These are phyloP conservation scores for Chrysanthemum lavandulifolium DNA, from an alignment of 129 eudicot genomes.

Conservation along the genomic window DNA sequence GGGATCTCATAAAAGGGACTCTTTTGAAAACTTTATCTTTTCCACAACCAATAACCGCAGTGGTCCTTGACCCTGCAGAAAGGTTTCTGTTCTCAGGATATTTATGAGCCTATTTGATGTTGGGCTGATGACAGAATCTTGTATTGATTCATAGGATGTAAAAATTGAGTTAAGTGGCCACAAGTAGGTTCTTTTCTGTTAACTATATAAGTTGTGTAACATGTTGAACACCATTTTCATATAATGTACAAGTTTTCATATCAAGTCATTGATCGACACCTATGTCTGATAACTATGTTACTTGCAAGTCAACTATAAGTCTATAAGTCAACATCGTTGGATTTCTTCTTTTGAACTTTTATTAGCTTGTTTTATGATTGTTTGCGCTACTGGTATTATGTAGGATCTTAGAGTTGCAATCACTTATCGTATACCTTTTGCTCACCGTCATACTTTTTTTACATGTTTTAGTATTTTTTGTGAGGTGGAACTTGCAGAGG, in stretches of 20 bases:
- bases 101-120: constrained; percentile 35
- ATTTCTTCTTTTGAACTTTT: too few species aligned
- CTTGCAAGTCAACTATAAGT: too few species aligned
- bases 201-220: neutral
- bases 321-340: too few species aligned
- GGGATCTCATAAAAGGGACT: constrained; percentile 37
- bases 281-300: too few species aligned
- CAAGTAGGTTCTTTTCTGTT: constrained; percentile 31
- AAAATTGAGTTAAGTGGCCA: constrained; percentile 43
- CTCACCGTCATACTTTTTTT: too few species aligned
- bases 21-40: constrained; percentile 35
- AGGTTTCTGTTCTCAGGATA: constrained; percentile 39
- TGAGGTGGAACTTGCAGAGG: neutral
- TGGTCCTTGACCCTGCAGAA: constrained; percentile 45
- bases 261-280: too few species aligned
- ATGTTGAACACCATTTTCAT: neutral
- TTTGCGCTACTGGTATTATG: too few species aligned
- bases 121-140: constrained; percentile 31
- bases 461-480: too few species aligned
- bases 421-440: neutral
- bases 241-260: neutral
- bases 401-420: neutral
- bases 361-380: too few species aligned
- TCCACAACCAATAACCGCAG: constrained; percentile 44
- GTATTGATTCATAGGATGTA: constrained; percentile 11